These are phyloP conservation scores for Termitomyces sp. DNA, from an alignment of 768 basidiomycete genomes.

Conservation along the genomic window DNA sequence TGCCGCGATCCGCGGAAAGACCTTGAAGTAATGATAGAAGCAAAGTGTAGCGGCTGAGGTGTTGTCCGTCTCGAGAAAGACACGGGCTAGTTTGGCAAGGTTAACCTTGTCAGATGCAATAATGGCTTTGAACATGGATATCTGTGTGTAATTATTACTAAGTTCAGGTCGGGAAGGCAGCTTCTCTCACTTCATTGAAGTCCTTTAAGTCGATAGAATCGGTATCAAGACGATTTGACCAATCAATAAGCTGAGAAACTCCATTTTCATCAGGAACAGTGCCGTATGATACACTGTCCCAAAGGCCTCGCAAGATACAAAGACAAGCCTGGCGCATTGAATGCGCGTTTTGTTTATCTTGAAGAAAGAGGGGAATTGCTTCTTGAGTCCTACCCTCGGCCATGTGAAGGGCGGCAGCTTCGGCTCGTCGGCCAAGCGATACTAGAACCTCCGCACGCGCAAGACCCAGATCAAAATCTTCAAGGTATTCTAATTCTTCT, in stretches of 20 bases:
- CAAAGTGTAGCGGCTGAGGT: constrained; percentile 33
- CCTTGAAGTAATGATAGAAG: constrained; percentile 34
- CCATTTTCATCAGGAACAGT: constrained; percentile 10
- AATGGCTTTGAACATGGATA: constrained; percentile 18
- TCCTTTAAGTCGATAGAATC: constrained; percentile 4
- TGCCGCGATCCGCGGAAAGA: constrained; percentile 18
- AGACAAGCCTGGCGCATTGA: constrained; percentile 28
- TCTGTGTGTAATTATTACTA: neutral
- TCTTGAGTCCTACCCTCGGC: constrained; percentile 38
- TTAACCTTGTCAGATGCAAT: constrained; percentile 11
- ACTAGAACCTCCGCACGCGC: constrained; percentile 41
- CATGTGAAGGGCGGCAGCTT: constrained; percentile 50
- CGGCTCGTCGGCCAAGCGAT: constrained; percentile 30
- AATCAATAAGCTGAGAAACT: constrained; percentile 18
- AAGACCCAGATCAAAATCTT: constrained; percentile 45
- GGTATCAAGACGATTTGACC: constrained; percentile 15
- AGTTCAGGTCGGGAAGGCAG: neutral
- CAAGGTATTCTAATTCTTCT: constrained; percentile 50
- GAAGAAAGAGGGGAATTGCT: constrained; percentile 40
- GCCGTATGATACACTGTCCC: constrained; percentile 40
- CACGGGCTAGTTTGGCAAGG: constrained; percentile 25
- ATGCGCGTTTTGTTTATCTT: constrained; percentile 5
- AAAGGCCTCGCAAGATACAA: constrained; percentile 38
- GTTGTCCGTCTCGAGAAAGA: constrained; percentile 23
- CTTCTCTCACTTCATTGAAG: neutral